phyloP scores from a whole-genome alignment of 2,329 filamentous ascomycete species.

The Fusarium verticillioides region DNA sequence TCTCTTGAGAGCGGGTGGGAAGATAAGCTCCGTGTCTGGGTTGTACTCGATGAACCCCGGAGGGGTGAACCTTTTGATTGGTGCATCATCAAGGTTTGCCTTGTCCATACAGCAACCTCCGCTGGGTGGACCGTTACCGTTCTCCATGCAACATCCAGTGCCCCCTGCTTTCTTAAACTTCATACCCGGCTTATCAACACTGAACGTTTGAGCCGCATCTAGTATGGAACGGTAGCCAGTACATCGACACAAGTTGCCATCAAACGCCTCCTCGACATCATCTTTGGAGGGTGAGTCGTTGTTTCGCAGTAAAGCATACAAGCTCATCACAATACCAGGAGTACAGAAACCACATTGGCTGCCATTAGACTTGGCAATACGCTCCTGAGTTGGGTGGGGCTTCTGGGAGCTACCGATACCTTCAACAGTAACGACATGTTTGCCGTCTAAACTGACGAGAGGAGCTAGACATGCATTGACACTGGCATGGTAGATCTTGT shows the following conservation, averaged over 20 bases:
- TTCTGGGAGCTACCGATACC: slow-evolving; percentile 89
- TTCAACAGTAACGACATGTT: slow-evolving; percentile 98
- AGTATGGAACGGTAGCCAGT: slow-evolving; percentile 95
- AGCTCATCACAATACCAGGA: slow-evolving; percentile 96
- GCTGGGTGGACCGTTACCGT: slow-evolving; percentile 55
- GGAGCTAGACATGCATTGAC: slow-evolving; percentile 97
- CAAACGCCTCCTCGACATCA: slow-evolving; percentile 94
- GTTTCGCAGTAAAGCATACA: slow-evolving; percentile 93
- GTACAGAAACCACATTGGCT: slow-evolving; percentile 97
- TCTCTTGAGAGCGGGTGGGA: slow-evolving; percentile 85
- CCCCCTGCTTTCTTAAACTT: slow-evolving; percentile 59
- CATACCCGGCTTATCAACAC: slow-evolving; percentile 58
- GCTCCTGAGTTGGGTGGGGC: slow-evolving; percentile 90
- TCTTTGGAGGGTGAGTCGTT: slow-evolving; percentile 80
- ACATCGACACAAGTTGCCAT: slow-evolving; percentile 95
- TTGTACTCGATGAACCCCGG: slow-evolving; percentile 96
- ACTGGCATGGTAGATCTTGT: slow-evolving; percentile 93
- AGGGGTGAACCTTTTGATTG: slow-evolving; percentile 78
- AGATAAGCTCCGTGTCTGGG: slow-evolving; percentile 93
- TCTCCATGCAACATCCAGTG: slow-evolving; percentile 78
- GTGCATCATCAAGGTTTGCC: slow-evolving; percentile 59
- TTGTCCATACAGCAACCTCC: slow-evolving; percentile 77
- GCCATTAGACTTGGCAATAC: slow-evolving; percentile 90
- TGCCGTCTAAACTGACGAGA: slow-evolving; percentile 91
- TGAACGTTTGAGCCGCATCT: slow-evolving; percentile 93